Evolutionary conservation across 441 rosid genomes (phyloP), one percentile per base, ranked within the genome.

Genomic region (Mallotus repandus): DNA sequence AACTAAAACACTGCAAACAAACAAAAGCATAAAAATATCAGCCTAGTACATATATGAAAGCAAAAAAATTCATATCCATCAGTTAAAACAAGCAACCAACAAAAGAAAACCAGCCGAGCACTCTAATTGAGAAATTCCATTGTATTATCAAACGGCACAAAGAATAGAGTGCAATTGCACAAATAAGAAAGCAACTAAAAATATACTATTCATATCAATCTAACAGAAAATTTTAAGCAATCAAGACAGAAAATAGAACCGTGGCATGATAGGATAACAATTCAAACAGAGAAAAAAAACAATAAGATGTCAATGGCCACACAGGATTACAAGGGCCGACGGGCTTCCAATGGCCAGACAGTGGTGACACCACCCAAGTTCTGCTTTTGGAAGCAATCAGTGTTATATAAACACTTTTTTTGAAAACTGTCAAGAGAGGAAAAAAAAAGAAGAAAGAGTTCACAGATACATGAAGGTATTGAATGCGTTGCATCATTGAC

Each of bases 1-100:
- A 79, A 92, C 97, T 77, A 92, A 82, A 78, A 92, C 97, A 81
- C 97, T 92, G 86, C 63, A 74, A 54, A 70, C 43, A 72, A 72
- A 63, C 45, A 75, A 55, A 64, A 76, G 45, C 18, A 46, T 19
- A 64, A 16, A 11, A 43, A 38, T 54, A 18, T 58, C 7, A 58
- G 25, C 58, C 43, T 25, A 70, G 45, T 14, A 43, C 21, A 25
- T 45, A 43, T n/a, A 58, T 70, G 54, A 35, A 11, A 49, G 22
- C 5, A n/a, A 70, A 32, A n/a, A 52, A 11, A 12, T 25, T 22
- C 56, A 69, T 46, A 16, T 43, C 43, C 53, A 48, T 43, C 41
- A 13, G 25, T 10, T 43, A 50, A 32, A 69, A 9, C 22, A 32
- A 38, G 15, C 35, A 71, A 11, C 14, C 61, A 53, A 29, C 72